Evolutionary conservation across 1,284 basidiomycete species (phyloP), one percentile per base, ranked within the genome.

Genomic region (Malassezia obtusa): DNA sequence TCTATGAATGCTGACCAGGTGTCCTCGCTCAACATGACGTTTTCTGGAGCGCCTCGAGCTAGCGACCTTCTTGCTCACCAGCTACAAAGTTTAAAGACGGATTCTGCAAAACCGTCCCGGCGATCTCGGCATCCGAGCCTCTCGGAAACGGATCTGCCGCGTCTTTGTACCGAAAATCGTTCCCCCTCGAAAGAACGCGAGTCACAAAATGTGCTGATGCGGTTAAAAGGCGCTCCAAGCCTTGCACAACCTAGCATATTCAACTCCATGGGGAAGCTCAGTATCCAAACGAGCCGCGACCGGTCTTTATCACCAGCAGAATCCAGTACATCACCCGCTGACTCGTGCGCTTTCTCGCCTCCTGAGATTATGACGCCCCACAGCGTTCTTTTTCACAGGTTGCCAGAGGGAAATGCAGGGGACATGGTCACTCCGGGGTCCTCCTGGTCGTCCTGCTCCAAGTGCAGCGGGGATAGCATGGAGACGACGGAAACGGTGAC

Each of bases 391-490:
- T 54, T 54, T n/a, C 31, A 32, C 12, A 31, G 40, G 12, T 19
- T 38, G 10, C 8, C 17, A 10, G 51, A 47, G 7, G 51, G 39
- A 1, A 14, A 19, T 11, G 10, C 10, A 7, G 4, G 26, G 4
- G 40, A 31, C 15, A 33, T 35, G 9, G 15, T 21, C 1, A 52
- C 44, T 2, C 35, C 35, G 1, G 30, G 43, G 14, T 52, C 52
- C n/a, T 54, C 52, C 0, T 54, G 46, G 45, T 54, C 46, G 2
- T 54, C 52, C 4, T 36, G 39, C 8, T 49, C 52, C 19, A 54
- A 54, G 41, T 46, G 21, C 19, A 32, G 45, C 32, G 14, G 10
- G 10, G 25, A 46, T 17, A 24, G 17, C 11, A 17, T 19, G 11
- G 43, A 45, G 5, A 22, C 28, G 14, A 8, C 32, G 12, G 43